A percentile compares a stretch with the other conserved stretches of the same genome.
phyloP scores from a whole-genome alignment of 805 yeast genomes.

The Metschnikowia lachancei region DNA sequence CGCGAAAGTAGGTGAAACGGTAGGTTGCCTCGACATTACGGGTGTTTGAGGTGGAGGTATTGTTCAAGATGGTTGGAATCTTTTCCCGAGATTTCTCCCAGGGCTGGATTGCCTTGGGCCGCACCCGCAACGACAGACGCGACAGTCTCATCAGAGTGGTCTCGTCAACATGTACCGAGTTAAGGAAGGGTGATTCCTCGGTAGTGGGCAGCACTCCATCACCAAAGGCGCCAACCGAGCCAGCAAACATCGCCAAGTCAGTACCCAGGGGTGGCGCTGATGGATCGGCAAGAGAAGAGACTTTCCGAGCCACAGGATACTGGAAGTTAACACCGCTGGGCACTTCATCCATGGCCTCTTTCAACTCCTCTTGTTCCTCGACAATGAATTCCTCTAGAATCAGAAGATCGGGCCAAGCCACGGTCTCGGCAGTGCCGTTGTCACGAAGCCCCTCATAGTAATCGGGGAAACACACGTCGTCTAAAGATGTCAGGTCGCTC shows the following conservation, averaged over 20 bases:
- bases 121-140: slow-evolving; percentile 46
- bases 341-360: slow-evolving; percentile 23
- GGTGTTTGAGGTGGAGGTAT: neutral
- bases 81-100: slow-evolving; percentile 50
- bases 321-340: slow-evolving; percentile 36
- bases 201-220: slow-evolving; percentile 15
- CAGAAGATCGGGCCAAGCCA: slow-evolving; percentile 78
- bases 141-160: slow-evolving; percentile 39
- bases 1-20: slow-evolving; percentile 90
- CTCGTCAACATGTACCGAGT: slow-evolving; percentile 32
- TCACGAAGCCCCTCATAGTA: slow-evolving; percentile 42
- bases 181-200: slow-evolving; percentile 33
- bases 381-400: slow-evolving; percentile 73
- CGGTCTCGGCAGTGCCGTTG: slow-evolving; percentile 20
- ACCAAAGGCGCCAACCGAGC: neutral
- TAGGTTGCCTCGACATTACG: slow-evolving; percentile 37
- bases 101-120: slow-evolving; percentile 75
- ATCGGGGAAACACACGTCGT: slow-evolving; percentile 89
- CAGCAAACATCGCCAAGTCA: neutral
- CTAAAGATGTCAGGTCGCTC: slow-evolving; percentile 69
- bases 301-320: slow-evolving; percentile 30
- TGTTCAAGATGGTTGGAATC: slow-evolving; percentile 31
- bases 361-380: slow-evolving; percentile 53
- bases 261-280: neutral
- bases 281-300: slow-evolving; percentile 5